Evolutionary conservation across 345 rosid species (phyloP).

Genomic region (Jatropha curcas): DNA sequence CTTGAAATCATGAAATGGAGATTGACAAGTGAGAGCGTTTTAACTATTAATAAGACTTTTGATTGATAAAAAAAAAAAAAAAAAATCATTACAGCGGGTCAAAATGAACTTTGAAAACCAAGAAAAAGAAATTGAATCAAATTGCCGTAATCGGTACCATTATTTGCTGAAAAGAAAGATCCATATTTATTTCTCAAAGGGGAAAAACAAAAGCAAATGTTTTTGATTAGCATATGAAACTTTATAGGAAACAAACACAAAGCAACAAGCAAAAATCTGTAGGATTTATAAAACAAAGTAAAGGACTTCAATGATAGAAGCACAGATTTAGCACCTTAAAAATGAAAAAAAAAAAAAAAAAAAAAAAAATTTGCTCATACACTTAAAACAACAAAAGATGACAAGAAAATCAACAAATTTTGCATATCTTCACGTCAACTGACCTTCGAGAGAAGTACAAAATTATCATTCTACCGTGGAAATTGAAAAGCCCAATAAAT

Average conservation of each 20-base stretch:
- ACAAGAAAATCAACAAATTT: background rate
- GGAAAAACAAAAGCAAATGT: background rate
- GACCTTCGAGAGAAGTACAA: background rate
- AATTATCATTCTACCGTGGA: background rate
- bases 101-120: background rate
- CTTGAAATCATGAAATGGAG: no score
- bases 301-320: background rate
- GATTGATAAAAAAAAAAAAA: no score
- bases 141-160: background rate
- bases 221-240: background rate
- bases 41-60: no score
- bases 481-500: background rate
- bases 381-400: background rate
- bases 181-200: constrained; percentile 7
- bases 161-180: constrained; percentile 1
- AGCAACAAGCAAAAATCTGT: background rate
- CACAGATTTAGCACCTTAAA: background rate
- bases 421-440: background rate
- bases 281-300: background rate
- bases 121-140: background rate
- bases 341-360: background rate
- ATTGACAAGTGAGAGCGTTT: no score
- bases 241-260: constrained; percentile 11
- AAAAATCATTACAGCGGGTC: background rate
- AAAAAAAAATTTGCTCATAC: background rate